These are phyloP conservation scores for Elasticomyces elasticus DNA, from an alignment of 495 filamentous ascomycete species.

Conservation along the genomic window DNA sequence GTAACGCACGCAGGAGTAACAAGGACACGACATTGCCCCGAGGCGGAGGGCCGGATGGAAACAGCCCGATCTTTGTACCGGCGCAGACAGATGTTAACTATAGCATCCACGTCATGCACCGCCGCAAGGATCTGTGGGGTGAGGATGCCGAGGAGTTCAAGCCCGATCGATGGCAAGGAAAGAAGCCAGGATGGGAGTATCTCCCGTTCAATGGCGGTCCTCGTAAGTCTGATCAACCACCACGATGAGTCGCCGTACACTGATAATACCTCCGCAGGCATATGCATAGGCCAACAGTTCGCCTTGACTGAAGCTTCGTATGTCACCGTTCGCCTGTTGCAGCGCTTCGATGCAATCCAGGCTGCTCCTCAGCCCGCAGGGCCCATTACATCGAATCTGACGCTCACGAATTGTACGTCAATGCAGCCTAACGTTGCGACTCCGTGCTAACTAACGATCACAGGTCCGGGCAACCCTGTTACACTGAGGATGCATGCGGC, in stretches of 20 bases:
- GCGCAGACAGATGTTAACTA: constrained; percentile 36
- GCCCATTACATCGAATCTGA: constrained; percentile 3
- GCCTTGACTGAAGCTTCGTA: constrained; percentile 32
- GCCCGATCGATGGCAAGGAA: constrained; percentile 41
- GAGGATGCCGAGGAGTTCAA: constrained; percentile 26
- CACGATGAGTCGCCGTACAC: neutral
- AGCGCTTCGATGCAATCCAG: constrained; percentile 24
- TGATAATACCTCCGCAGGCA: constrained; percentile 10
- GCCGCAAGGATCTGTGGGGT: constrained; percentile 31
- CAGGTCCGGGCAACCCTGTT: constrained; percentile 12
- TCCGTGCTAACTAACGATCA: neutral
- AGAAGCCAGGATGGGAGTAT: constrained; percentile 27
- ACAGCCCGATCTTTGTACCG: constrained; percentile 37
- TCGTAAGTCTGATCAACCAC: neutral
- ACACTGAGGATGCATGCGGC: constrained; percentile 7
- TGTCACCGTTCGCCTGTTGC: constrained; percentile 24
- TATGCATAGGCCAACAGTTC: constrained; percentile 35
- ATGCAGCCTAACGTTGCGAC: too few relatives aligned
- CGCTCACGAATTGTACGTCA: constrained; percentile 18
- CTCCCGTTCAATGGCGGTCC: constrained; percentile 34
- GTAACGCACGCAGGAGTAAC: constrained; percentile 44
- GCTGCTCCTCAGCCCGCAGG: constrained; percentile 2
- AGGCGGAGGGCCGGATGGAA: constrained; percentile 44
- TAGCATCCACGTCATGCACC: constrained; percentile 35
- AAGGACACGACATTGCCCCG: constrained; percentile 40